Evolutionary conservation across 192 early-diverging fungal species (phyloP), one percentile per base, ranked within the genome.

Genomic region (Rhizophagus sp.): DNA sequence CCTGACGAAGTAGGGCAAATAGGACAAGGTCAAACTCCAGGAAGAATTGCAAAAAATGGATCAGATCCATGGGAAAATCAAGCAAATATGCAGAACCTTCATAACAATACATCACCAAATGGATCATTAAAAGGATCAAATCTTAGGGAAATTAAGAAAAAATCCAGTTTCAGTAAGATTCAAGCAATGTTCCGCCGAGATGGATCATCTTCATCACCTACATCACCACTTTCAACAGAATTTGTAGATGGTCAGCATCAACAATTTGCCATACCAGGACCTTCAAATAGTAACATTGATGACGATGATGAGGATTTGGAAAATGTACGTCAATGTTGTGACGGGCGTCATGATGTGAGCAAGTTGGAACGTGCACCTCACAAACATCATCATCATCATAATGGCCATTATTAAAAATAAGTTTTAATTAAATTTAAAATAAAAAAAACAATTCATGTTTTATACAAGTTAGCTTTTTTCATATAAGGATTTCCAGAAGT

Each of bases 281-380:
- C 24, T 22, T 34, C 33, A 63, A 27, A 11, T 39, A 47, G 13
- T 13, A 41, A 30, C 7, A 17, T 66, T 47, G 62, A 47, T 65
- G 76, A 77, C 41, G 34, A 61, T n/a, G 76, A 77, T 34, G 30
- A 47, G 15, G 76, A 77, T 63, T 66, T 77, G 30, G 76, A 77
- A 33, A 77, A 77, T 66, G 76, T 77, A 25, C 30, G 76, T 22
- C 47, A 77, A 77, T 77, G 76, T 27, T 77, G 76, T 49, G 76
- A 66, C n/a, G 76, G 76, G 2, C 76, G 76, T 34, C 76, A 77
- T 50, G 57, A 77, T 12, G 63, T 77, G 12, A 74, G 27, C 27
- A 49, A 74, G 24, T 52, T 74, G 27, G 73, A 67, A 67, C 65
- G 65, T 15, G 30, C n/a, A 3, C 24, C 64, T 10, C 25, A 67